Evolutionary conservation across 2,329 filamentous ascomycete species (phyloP).

Genomic region (Davidsoniella australis): DNA sequence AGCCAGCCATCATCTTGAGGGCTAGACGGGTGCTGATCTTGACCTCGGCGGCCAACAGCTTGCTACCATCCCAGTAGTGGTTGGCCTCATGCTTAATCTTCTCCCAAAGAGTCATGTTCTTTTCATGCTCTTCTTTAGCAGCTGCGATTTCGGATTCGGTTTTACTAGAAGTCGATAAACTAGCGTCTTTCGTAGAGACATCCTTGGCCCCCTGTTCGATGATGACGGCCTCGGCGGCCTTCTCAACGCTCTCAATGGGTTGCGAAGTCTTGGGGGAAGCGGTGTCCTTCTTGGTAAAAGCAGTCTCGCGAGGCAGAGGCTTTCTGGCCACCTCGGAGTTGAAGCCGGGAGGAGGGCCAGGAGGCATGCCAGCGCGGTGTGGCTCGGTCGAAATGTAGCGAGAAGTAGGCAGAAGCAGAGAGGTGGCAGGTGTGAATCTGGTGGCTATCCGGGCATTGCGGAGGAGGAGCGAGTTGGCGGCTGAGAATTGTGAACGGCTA

Average conservation of each 20-base stretch:
- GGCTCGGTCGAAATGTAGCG: conserved; percentile 42
- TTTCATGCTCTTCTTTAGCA: conserved; percentile 47
- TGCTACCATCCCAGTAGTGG: conserved; percentile 98
- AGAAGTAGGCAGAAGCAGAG: conserved; percentile 35
- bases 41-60: conserved; percentile 80
- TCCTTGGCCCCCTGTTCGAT: conserved; percentile 17
- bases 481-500: conserved; percentile 11
- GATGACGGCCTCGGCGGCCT: conserved; percentile 14
- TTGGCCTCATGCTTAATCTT: conserved; percentile 86
- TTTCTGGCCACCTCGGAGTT: conserved; percentile 82
- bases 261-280: conserved; percentile 2
- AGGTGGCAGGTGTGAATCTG: conserved; percentile 31
- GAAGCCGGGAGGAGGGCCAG: conserved; percentile 66
- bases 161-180: conserved; percentile 20
- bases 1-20: conserved; percentile 93
- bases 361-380: conserved; percentile 31
- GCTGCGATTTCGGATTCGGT: conserved; percentile 29
- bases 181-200: conserved; percentile 14
- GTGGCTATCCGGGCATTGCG: conserved; percentile 7
- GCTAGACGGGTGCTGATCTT: conserved; percentile 82
- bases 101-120: conserved; percentile 77
- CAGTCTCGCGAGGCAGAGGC: conserved; percentile 41
- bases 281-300: conserved; percentile 20
- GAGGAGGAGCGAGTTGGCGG: conserved; percentile 11
- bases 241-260: conserved; percentile 19